Evolutionary conservation across 257 asterid species (phyloP).

Genomic region (Prunella vulgaris): DNA sequence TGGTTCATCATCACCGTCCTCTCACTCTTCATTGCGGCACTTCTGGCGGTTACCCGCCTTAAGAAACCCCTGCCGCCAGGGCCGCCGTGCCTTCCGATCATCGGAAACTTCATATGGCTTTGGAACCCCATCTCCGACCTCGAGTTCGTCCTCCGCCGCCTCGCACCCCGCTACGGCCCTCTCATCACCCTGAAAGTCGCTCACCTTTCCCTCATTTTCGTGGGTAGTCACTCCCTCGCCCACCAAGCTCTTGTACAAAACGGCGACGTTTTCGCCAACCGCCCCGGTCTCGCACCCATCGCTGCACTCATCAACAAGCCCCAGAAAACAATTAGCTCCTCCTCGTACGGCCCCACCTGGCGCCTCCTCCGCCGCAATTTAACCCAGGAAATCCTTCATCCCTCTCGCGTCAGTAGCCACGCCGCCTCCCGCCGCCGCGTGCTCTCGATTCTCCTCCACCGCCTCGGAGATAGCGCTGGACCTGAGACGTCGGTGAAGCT

Average conservation of each 20-base stretch:
- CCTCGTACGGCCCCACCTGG: constrained; percentile 43
- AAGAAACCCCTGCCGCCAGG: constrained; percentile 38
- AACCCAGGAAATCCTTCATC: constrained; percentile 40
- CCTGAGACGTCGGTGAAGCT: constrained; percentile 25
- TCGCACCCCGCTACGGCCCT: constrained; percentile 36
- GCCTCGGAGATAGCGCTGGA: constrained; percentile 16
- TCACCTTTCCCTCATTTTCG: constrained; percentile 27
- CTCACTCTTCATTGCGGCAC: constrained; percentile 42
- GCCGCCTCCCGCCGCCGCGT: constrained; percentile 40
- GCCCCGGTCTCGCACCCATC: constrained; percentile 26
- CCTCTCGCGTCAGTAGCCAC: constrained; percentile 33
- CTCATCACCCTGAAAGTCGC: constrained; percentile 33
- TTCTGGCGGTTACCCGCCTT: constrained; percentile 17
- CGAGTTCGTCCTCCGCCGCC: constrained; percentile 32
- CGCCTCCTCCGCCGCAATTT: constrained; percentile 50
- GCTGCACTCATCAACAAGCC: constrained; percentile 15
- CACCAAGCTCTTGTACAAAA: constrained; percentile 40
- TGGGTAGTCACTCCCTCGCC: constrained; percentile 33
- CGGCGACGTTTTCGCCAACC: constrained; percentile 45
- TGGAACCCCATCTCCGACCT: constrained; percentile 31
- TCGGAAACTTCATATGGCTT: constrained; percentile 37
- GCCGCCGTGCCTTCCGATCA: constrained; percentile 28
- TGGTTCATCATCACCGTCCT: constrained; percentile 37
- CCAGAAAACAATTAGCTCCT: constrained; percentile 20
- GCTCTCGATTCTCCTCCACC: constrained; percentile 22